Base-by-base conservation (phyloP, 2,329 filamentous ascomycete species). In the Drechslerella dactyloides region DNA sequence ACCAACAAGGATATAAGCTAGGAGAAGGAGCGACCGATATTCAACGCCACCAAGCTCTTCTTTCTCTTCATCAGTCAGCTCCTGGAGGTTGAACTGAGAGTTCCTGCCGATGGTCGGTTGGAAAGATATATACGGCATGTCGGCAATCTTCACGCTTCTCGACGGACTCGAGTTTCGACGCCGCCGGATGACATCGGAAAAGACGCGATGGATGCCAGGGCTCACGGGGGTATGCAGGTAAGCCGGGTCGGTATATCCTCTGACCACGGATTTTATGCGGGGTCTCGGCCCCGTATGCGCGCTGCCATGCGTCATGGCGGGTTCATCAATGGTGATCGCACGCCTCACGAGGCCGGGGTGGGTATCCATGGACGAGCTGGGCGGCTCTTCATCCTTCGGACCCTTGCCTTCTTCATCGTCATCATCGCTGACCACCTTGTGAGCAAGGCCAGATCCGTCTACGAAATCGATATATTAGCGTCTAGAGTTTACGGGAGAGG, bases 31-130 rank as follows among this genome's bases (percentile, higher is more conserved):
- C 0, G 93, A 90, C 4, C 94, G 89, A 78, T 99, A 99, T 79
- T 99, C 94, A 74, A 99, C 96, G 19, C 94, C 94, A 10, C 94
- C 94, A 1, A 99, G 82, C 79, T 99, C 94, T 78, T 99, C 93
- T 75, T 94, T 86, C 80, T 99, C 92, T 74, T 94, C 91, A 75
- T 96, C 89, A 0, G 89, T 90, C 74, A 99, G 80, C 75, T 93
- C 91, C 23, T 56, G 61, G 42, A 57, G 68, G 11, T 94, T 85
- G 77, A 97, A 99, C 40, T 90, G 89, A 10, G 93, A 97, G 79
- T 99, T 99, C 74, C 94, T 87, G 23, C 90, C 93, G 60, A 97
- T 85, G 0, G 94, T 99, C 1, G 94, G 91, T 69, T 93, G 89
- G 85, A 91, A 97, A 79, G 91, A 97, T 57, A 99, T 85, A 79